Evolutionary conservation across 2,329 filamentous ascomycete species (phyloP), one percentile per base, ranked within the genome.

Genomic region (Venturiaceae sp.): DNA sequence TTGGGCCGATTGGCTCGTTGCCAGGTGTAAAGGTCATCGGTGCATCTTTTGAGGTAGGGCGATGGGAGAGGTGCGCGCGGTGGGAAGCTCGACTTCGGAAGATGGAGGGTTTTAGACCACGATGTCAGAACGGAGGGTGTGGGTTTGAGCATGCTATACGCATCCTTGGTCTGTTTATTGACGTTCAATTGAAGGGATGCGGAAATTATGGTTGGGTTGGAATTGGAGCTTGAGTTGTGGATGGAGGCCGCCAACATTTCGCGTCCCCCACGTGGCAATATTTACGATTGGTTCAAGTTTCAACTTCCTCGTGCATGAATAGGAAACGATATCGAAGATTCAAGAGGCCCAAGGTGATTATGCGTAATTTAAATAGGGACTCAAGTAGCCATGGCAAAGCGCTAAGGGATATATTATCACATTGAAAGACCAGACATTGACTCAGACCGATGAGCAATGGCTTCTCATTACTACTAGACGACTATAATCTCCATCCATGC

Each of bases 1-100:
- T 46, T 82, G 73, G 36, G 81, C 73, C 61, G 54, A 19, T 63
- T 60, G 44, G 63, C 63, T 16, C 65, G 61, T 77, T 99, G 94
- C 92, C 92, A 96, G 67, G 82, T 76, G 75, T 97, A 99, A 14
- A 96, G 80, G 56, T 92, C 86, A 75, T 96, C 89, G 72, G 90
- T 86, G 73, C 87, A 94, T 82, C 83, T 80, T 67, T 83, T 80
- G 52, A 95, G 81, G 73, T 94, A 85, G 62, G 60, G 32, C 60
- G 68, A 47, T 63, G 62, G 30, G 64, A 62, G 39, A 61, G 68
- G 62, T 3, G 77, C 74, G 28, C 77, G 75, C 3, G 76, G 71
- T 32, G 77, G 77, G 60, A 80, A 78, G 28, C 65, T 67, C n/a
- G 77, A 78, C 66, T 72, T 73, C 2, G 77, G 77, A 14, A 80